Evolutionary conservation across 2,329 filamentous ascomycete genomes (phyloP), one percentile per base, ranked within the genome.

Genomic region (Hypoxylon sp.): DNA sequence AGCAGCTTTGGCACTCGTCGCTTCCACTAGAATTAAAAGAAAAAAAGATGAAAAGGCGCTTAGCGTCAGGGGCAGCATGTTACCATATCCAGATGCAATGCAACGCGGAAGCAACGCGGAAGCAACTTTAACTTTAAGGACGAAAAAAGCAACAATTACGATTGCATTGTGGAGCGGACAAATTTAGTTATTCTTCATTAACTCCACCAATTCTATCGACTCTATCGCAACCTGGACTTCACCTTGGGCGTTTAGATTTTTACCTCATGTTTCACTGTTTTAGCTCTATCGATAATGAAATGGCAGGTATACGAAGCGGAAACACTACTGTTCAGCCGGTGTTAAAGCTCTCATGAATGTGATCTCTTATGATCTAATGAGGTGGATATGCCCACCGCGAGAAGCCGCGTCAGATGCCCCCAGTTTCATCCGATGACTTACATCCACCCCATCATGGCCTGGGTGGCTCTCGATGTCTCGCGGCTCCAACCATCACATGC

Each of bases 401-500:
- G 23, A 54, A 32, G 30, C 43, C 47, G 53, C 53, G 49, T 59
- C 56, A 59, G 56, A 59, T 59, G 56, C 25, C 25, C 27, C 36
- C 30, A 16, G 38, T 45, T 46, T 48, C 23, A 26, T 40, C 37
- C 34, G 45, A 51, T 56, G 56, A 52, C 45, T 59, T 59, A 51
- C 56, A 59, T 53, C n/a, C n/a, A n/a, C n/a, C n/a, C n/a, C n/a
- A n/a, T n/a, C n/a, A n/a, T n/a, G n/a, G n/a, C n/a, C n/a, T n/a
- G n/a, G n/a, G 48, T 56, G 52, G 52, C 46, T 41, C 34, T 8
- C 25, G 26, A 51, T 63, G 63, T 64, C 55, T 61, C 57, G 60
- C 58, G 55, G 57, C 54, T 57, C 53, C 53, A 56, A 47, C n/a
- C 50, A 52, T 65, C 64, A 65, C 63, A 63, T 67, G 64, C 56